Evolutionary conservation across 768 basidiomycete genomes (phyloP), one percentile per base, ranked within the genome.

Genomic region (Amanita thiersii): DNA sequence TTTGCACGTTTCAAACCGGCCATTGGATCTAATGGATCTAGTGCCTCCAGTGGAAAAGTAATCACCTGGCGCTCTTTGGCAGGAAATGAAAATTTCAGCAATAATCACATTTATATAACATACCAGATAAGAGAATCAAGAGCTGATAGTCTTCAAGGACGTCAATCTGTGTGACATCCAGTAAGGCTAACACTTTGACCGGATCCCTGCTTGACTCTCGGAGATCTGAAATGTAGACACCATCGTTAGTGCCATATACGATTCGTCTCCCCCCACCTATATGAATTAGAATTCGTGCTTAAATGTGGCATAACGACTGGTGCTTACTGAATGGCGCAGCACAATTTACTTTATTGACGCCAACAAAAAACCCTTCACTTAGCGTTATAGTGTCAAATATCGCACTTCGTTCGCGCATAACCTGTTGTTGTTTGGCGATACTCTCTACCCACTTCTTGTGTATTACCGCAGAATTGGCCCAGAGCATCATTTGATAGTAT

Each of bases 191-290:
- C 20, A 99, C 91, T 61, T 92, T 90, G 19, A 89, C 70, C 0
- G 94, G 96, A 17, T 90, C 87, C 33, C 79, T 75, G 50, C 77
- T 78, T 25, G 70, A 60, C 40, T 88, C 85, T 33, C 78, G 72
- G 20, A 96, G 65, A 57, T 97, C 89, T 19, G 90, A 90, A 46
- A 98, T 73, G 57, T 97, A 99, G 18, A 99, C 86, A 18, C 96
- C 96, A 49, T 97, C 92, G 53, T 93, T 88, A 3, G 94, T 94
- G n/a, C 94, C 96, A 60, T 93, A 98, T 6, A 88, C 92, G 51
- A 96, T 80, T 43, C 81, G 75, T 52, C 84, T 68, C 9, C 91
- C 94, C 43, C 75, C 76, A 54, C 74, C 93, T 96, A 58, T 25
- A 33, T 34, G 11, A n/a, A 45, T 32, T 41, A 7, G 48, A 25